Base-by-base conservation (phyloP, 768 basidiomycete genomes). In the Brasilioporus rufonigricans region DNA sequence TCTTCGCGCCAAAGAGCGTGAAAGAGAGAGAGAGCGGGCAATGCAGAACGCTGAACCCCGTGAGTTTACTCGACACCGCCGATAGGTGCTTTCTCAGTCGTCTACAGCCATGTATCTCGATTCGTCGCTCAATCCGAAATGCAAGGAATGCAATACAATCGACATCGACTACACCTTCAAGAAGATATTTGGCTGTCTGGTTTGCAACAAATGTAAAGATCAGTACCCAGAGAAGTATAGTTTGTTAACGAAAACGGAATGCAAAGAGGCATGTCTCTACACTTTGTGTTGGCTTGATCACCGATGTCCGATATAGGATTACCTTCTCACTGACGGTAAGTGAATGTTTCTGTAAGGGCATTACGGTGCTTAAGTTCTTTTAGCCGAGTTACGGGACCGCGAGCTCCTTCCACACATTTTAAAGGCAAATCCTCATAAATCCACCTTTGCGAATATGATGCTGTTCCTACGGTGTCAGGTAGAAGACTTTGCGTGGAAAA, bases 391-490 rank as follows among this genome's bases (percentile, higher is more conserved):
- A 26, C 86, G 89, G 53, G 97, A 99, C 67, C 85, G 91, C 64
- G 92, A 97, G 62, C 74, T 89, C 18, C 81, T 99, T 60, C 97
- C 96, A 0, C 97, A 99, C 70, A 77, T 96, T 24, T 79, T 98
- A 53, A 93, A 95, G 66, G 89, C 92, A 19, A 98, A 98, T 69
- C 95, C 93, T 4, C 94, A 97, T 75, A 89, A 91, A 60, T 89
- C 93, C 12, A 95, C 92, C 0, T 98, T 91, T 67, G 90, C 91
- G 33, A 99, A 98, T 76, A 98, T 98, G 97, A 98, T 98, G 97
- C 80, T 99, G 21, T 98, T 90, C 73, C 78, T 98, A 5, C 85
- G 97, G 32, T 88, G 77, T 65, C 96, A 98, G 70, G 92, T 97
- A 2, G 97, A 99, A 70, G 91, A 87, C 43, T 98, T 95, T 71